Conservation (phyloP, 2,329 filamentous ascomycete genomes). For the Penicillium frequentans region DNA sequence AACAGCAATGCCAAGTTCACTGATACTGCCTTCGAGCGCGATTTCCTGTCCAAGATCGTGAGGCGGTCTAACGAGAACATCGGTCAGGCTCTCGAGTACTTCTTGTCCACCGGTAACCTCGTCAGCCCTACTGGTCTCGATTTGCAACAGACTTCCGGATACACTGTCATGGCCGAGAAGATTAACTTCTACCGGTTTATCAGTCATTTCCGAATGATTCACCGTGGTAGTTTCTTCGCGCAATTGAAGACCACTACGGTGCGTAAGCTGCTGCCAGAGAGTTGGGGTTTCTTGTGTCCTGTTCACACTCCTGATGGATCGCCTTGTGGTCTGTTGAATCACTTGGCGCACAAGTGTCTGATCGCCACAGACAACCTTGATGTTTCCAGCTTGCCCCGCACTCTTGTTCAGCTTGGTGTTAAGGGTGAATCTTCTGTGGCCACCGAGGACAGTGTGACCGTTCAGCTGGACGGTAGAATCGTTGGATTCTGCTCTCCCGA, state of each 20-base stretch:
- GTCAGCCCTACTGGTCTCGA: slow-evolving; percentile 89
- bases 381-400: slow-evolving; percentile 69
- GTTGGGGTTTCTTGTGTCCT: slow-evolving; percentile 96
- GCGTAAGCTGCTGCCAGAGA: slow-evolving; percentile 90
- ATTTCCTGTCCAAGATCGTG: slow-evolving; percentile 78
- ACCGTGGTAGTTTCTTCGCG: slow-evolving; percentile 98
- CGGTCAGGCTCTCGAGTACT: slow-evolving; percentile 86
- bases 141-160: slow-evolving; percentile 90
- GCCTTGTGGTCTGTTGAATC: slow-evolving; percentile 91
- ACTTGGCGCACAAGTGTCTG: slow-evolving; percentile 91
- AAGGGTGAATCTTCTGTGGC: slow-evolving; percentile 73
- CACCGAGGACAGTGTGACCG: slow-evolving; percentile 77
- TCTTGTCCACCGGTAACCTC: slow-evolving; percentile 92
- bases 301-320: slow-evolving; percentile 96
- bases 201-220: slow-evolving; percentile 98
- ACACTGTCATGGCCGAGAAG: slow-evolving; percentile 96
- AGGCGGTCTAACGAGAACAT: slow-evolving; percentile 83
- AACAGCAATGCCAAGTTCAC: slow-evolving; percentile 63
- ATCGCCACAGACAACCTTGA: slow-evolving; percentile 77
- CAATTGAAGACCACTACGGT: slow-evolving; percentile 97
- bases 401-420: slow-evolving; percentile 78
- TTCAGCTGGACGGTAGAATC: slow-evolving; percentile 87
- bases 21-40: slow-evolving; percentile 72
- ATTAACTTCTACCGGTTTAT: slow-evolving; percentile 99
- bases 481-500: slow-evolving; percentile 87